A percentile compares a stretch with the other conserved stretches of the same genome.
phyloP scores from a whole-genome alignment of 2,329 filamentous ascomycete species.

The Fusarium sp. region DNA sequence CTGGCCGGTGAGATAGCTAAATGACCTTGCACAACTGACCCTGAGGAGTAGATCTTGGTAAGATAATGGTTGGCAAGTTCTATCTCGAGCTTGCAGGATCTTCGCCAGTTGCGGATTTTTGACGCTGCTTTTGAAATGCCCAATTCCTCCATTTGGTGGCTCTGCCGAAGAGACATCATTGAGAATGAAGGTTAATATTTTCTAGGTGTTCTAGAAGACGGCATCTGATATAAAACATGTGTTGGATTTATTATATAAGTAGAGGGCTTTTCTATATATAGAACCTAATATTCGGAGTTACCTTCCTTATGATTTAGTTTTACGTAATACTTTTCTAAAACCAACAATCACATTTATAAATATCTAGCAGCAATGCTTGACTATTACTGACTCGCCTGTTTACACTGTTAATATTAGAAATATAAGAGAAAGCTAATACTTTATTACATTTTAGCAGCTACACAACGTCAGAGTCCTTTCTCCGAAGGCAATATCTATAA shows the following conservation, averaged over 20 bases:
- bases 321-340: neutral
- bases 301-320: neutral
- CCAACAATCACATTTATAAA: neutral
- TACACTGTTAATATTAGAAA: too few species aligned
- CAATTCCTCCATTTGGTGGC: neutral
- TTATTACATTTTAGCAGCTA: too few species aligned
- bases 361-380: too few species aligned
- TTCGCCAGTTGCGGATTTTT: neutral
- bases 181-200: neutral
- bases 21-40: neutral
- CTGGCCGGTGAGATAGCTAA: neutral
- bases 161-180: neutral
- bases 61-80: neutral
- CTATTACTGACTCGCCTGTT: too few species aligned
- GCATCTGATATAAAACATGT: neutral
- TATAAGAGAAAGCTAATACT: too few species aligned
- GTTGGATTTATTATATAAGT: neutral
- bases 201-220: neutral
- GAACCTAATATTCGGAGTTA: neutral
- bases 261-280: neutral
- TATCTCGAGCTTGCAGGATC: neutral
- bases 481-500: too few species aligned
- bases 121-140: neutral
- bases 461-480: too few species aligned
- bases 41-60: neutral